Percentiles rank a stretch among this genome's conserved stretches.
These are phyloP conservation scores for Cichorium intybus DNA, from an alignment of 140 eudicot species.

Conservation along the genomic window DNA sequence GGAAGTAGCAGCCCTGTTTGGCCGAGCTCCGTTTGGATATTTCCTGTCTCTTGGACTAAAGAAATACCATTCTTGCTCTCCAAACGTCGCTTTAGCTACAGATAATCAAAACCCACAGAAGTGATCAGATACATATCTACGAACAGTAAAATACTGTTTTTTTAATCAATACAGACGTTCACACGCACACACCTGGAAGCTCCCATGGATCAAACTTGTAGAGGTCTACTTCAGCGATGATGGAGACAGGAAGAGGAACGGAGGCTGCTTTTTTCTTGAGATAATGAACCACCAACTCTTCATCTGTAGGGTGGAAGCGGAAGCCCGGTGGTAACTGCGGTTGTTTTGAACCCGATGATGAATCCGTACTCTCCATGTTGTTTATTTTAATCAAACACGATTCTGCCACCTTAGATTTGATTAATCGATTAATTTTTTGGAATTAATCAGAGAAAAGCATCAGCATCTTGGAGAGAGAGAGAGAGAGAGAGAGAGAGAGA, in stretches of 20 bases:
- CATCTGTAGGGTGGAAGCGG: constrained; percentile 93
- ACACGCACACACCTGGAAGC: constrained; percentile 54
- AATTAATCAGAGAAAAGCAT: constrained; percentile 19
- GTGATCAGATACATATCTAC: background rate
- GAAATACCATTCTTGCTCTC: constrained; percentile 94
- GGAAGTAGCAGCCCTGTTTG: constrained; percentile 86
- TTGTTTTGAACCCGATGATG: constrained; percentile 63
- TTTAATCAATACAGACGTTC: too few species aligned
- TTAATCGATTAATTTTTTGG: background rate
- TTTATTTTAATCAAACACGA: constrained; percentile 17
- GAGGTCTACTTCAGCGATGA: constrained; percentile 87
- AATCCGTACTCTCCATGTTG: constrained; percentile 75
- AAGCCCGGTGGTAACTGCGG: constrained; percentile 91
- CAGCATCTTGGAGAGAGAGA: constrained; percentile 11
- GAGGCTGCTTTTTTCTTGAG: constrained; percentile 75
- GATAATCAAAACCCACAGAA: background rate
- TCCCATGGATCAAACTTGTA: constrained; percentile 96
- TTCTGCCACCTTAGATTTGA: constrained; percentile 11
- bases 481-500: constrained; percentile 4
- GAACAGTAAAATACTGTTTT: background rate
- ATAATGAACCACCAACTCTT: constrained; percentile 87
- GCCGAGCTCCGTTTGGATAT: constrained; percentile 92
- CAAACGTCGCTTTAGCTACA: constrained; percentile 84
- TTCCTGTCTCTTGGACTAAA: constrained; percentile 88
- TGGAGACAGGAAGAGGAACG: constrained; percentile 70